Evolutionary conservation across 140 eudicot genomes (phyloP).

Genomic region (Anethum foeniculum): DNA sequence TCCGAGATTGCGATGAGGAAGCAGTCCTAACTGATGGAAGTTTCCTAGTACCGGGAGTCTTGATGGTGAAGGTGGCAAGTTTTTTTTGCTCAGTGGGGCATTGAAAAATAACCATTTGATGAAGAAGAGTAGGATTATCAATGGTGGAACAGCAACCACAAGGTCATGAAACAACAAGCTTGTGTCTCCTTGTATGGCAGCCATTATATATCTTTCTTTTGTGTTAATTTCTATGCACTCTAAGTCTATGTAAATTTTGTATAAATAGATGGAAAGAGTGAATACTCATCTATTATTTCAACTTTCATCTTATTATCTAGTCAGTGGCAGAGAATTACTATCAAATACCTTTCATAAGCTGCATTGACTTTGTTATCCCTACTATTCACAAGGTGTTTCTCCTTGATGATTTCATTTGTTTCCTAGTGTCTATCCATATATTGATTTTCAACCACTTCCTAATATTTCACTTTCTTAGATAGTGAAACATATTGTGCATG

Average conservation of each 20-base stretch:
- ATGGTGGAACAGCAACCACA: neutral
- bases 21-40: conserved; percentile 28
- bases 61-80: conserved; percentile 30
- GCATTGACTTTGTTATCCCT: no score
- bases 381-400: no score
- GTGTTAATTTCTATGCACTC: neutral
- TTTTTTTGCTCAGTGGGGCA: conserved; percentile 1
- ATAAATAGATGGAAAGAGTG: neutral
- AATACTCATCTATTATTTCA: no score
- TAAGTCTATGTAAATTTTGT: no score
- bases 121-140: conserved; percentile 11
- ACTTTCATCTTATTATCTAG: neutral
- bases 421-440: no score
- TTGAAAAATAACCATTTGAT: conserved; percentile 15
- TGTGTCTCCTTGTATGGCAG: neutral
- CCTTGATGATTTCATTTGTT: no score
- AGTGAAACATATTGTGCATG: neutral
- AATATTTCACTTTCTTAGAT: no score
- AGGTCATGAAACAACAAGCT: neutral
- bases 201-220: neutral
- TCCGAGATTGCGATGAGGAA: conserved; percentile 16
- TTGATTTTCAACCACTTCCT: no score
- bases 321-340: neutral
- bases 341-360: neutral
- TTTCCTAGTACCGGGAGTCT: conserved; percentile 29